Percentiles rank a stretch among this genome's conserved stretches.
Conservation (phyloP, 1,284 basidiomycete species). For the Grifola frondosa region DNA sequence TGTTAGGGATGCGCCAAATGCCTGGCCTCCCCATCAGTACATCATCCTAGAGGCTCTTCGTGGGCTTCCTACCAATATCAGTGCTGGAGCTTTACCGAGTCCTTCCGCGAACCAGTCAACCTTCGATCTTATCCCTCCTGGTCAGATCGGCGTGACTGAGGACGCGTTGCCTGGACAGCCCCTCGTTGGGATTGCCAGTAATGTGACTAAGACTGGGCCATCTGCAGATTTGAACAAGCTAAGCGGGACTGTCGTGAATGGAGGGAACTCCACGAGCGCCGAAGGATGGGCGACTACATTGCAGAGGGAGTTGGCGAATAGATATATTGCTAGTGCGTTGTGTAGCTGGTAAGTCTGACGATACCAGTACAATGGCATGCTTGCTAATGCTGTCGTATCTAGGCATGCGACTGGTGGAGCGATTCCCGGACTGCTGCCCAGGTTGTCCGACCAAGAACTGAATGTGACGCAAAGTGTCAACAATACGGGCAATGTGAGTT, state of each 20-base stretch:
- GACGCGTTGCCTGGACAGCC: slow-evolving; percentile 68
- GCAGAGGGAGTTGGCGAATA: slow-evolving; percentile 72
- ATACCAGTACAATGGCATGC: not conserved
- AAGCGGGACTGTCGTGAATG: slow-evolving; percentile 69
- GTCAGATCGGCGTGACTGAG: slow-evolving; percentile 74
- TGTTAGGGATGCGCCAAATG: slow-evolving; percentile 69
- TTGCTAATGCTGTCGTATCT: not conserved
- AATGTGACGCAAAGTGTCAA: slow-evolving; percentile 70
- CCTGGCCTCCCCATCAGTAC: slow-evolving; percentile 88
- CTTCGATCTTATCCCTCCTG: slow-evolving; percentile 67
- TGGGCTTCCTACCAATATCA: slow-evolving; percentile 68
- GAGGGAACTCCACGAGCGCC: slow-evolving; percentile 61
- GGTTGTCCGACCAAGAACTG: slow-evolving; percentile 69
- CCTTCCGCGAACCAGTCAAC: slow-evolving; percentile 51
- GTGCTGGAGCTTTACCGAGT: slow-evolving; percentile 48
- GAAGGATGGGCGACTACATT: slow-evolving; percentile 71
- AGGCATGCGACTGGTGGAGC: slow-evolving; percentile 82
- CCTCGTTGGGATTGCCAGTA: slow-evolving; percentile 44
- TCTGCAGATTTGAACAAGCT: slow-evolving; percentile 58
- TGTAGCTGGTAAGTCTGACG: slow-evolving; percentile 78
- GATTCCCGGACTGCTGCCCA: slow-evolving; percentile 66
- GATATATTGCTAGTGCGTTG: slow-evolving; percentile 79
- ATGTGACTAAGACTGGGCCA: slow-evolving; percentile 52
- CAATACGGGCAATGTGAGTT: slow-evolving; percentile 70
- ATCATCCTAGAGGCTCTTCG: slow-evolving; percentile 79